phyloP scores from a whole-genome alignment of 164 flowering plant genomes.

The Chloranthus sessilifolius region DNA sequence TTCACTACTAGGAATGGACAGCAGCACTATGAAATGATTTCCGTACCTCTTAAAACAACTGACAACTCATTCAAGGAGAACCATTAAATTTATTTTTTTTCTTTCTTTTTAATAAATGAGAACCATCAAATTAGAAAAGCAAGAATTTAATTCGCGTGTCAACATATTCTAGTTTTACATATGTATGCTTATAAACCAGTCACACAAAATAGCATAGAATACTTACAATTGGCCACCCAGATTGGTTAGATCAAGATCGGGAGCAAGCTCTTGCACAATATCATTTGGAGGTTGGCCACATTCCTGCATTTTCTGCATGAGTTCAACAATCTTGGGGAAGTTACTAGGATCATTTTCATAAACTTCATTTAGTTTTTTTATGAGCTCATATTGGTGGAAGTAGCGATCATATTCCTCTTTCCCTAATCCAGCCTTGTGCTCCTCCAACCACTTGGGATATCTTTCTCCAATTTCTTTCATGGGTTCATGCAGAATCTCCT shows the following conservation, averaged over 20 bases:
- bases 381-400: slow-evolving; percentile 60
- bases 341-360: slow-evolving; percentile 77
- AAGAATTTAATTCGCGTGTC: too few relatives aligned
- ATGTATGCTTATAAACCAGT: too few relatives aligned
- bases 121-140: too few relatives aligned
- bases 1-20: too few relatives aligned
- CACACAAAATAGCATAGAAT: slow-evolving; percentile 4
- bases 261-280: slow-evolving; percentile 86
- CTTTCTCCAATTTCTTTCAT: slow-evolving; percentile 96
- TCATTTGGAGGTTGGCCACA: slow-evolving; percentile 99
- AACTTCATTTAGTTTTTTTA: slow-evolving; percentile 61
- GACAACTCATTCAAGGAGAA: too few relatives aligned
- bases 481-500: slow-evolving; percentile 93
- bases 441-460: slow-evolving; percentile 95
- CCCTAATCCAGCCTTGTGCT: slow-evolving; percentile 56
- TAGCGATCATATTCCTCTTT: slow-evolving; percentile 73
- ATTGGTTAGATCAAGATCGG: slow-evolving; percentile 77
- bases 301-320: slow-evolving; percentile 99
- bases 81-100: too few relatives aligned
- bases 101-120: too few relatives aligned
- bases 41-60: too few relatives aligned
- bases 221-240: slow-evolving; percentile 85
- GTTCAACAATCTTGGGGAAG: slow-evolving; percentile 80
- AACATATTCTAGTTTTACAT: too few relatives aligned
- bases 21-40: too few relatives aligned